These are phyloP conservation scores for Penicillium sclerotigenum DNA, from an alignment of 2,329 filamentous ascomycete species.

Conservation along the genomic window DNA sequence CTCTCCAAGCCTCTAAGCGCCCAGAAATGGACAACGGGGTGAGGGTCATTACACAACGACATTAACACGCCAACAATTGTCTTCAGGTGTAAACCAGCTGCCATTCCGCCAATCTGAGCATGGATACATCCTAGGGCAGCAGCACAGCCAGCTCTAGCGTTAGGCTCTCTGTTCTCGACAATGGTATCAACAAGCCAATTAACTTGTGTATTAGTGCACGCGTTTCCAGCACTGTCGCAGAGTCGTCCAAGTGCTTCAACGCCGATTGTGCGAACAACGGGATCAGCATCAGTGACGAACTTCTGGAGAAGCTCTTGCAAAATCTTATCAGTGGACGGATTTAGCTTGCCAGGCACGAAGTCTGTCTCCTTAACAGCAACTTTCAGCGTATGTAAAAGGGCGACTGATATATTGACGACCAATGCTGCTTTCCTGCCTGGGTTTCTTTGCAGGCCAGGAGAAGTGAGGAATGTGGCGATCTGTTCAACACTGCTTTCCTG, in stretches of 20 bases:
- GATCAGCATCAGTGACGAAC: constrained; percentile 79
- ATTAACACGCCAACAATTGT: constrained; percentile 97
- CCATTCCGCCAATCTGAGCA: constrained; percentile 94
- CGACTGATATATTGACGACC: constrained; percentile 81
- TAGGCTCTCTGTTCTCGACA: constrained; percentile 87
- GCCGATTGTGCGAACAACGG: constrained; percentile 79
- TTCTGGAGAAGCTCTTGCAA: constrained; percentile 68
- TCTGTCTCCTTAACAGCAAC: constrained; percentile 79
- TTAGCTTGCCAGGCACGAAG: constrained; percentile 69
- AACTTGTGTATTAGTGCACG: constrained; percentile 84
- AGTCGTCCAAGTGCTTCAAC: constrained; percentile 82
- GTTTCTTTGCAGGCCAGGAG: constrained; percentile 75
- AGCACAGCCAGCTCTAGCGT: constrained; percentile 88
- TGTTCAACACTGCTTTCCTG: constrained; percentile 96
- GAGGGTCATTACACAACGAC: constrained; percentile 92
- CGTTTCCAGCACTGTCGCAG: constrained; percentile 78
- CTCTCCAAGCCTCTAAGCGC: constrained; percentile 82
- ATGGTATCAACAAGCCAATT: constrained; percentile 92
- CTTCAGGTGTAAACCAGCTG: constrained; percentile 91
- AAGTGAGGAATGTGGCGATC: constrained; percentile 82
- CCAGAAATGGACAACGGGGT: constrained; percentile 95
- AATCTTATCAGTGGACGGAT: constrained; percentile 71
- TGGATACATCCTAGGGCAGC: constrained; percentile 92
- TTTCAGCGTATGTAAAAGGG: constrained; percentile 74
- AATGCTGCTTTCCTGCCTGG: constrained; percentile 86